A percentile compares a stretch with the other conserved stretches of the same genome.
Evolutionary conservation across 352 stramenopile genomes (phyloP).

Genomic region (Globisporangium nagaii): DNA sequence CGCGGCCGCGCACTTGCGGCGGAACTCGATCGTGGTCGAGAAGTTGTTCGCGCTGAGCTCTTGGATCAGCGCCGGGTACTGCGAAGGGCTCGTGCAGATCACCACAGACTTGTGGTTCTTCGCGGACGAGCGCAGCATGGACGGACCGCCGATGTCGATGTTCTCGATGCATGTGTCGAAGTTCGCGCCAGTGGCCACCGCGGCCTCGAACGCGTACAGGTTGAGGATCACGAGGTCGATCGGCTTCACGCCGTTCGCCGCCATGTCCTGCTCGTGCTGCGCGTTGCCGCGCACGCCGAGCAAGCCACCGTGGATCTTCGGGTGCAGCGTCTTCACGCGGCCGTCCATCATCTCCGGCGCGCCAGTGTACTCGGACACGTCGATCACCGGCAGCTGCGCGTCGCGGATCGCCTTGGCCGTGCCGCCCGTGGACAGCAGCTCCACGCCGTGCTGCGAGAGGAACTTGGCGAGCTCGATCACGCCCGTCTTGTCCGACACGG

Average conservation of each 20-base stretch:
- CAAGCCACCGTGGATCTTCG: constrained; percentile 98
- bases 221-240: constrained; percentile 99
- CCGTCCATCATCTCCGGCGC: constrained; percentile 99
- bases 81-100: constrained; percentile 94
- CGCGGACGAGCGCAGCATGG: constrained; percentile 98
- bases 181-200: constrained; percentile 87
- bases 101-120: constrained; percentile 99
- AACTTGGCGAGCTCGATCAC: constrained; percentile 96
- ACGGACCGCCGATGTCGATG: constrained; percentile 99
- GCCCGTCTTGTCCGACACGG: constrained; percentile 98
- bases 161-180: constrained; percentile 99
- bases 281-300: constrained; percentile 96
- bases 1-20: constrained; percentile 72
- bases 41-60: constrained; percentile 90
- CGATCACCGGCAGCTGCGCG: constrained; percentile 91
- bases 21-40: constrained; percentile 90
- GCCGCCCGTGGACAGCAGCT: constrained; percentile 98
- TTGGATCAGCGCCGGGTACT: constrained; percentile 94
- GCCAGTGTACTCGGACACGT: constrained; percentile 97
- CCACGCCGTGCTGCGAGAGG: constrained; percentile 89
- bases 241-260: constrained; percentile 91
- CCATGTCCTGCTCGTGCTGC: constrained; percentile 96
- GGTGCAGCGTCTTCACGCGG: constrained; percentile 99
- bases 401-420: constrained; percentile 96
- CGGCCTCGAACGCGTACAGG: constrained; percentile 99